A percentile compares a stretch with the other conserved stretches of the same genome.
These are phyloP conservation scores for Phanerochaete sordida DNA, from an alignment of 768 basidiomycete species.

Conservation along the genomic window DNA sequence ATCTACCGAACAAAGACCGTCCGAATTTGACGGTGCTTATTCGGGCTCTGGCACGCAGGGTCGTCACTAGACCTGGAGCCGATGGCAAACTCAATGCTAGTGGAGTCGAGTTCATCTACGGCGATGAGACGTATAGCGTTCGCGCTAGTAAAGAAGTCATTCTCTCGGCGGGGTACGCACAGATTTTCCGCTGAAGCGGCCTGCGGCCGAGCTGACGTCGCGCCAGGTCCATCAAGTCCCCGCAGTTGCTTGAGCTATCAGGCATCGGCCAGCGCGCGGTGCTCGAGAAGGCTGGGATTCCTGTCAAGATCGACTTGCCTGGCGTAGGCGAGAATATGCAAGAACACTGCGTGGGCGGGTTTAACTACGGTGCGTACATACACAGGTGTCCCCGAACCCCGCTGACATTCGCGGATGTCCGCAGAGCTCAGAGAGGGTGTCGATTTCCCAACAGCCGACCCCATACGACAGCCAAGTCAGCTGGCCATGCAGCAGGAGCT, in stretches of 20 bases:
- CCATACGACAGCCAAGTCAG: not conserved
- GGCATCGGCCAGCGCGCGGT: constrained; percentile 59
- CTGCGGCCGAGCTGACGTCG: not conserved
- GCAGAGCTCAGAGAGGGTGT: no score
- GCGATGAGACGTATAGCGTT: constrained; percentile 28
- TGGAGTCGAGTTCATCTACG: constrained; percentile 43
- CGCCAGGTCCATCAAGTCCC: constrained; percentile 1
- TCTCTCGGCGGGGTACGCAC: constrained; percentile 5
- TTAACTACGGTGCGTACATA: constrained; percentile 1
- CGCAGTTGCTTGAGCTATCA: constrained; percentile 30
- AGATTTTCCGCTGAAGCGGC: not conserved
- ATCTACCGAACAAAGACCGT: constrained; percentile 21
- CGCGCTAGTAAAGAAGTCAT: constrained; percentile 29
- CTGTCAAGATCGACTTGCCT: constrained; percentile 58
- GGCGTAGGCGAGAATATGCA: constrained; percentile 68
- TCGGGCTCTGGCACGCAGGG: constrained; percentile 26
- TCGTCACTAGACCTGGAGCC: constrained; percentile 12
- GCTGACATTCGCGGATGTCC: not conserved
- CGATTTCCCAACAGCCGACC: not conserved
- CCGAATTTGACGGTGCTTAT: constrained; percentile 27
- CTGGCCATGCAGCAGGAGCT: not conserved
- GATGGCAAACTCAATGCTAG: constrained; percentile 33
- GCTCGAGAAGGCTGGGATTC: constrained; percentile 45
- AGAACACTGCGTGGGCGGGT: constrained; percentile 10
- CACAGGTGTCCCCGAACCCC: not conserved